Base-by-base conservation (phyloP, 2,329 filamentous ascomycete species). In the Aspergillus novoparasiticus region DNA sequence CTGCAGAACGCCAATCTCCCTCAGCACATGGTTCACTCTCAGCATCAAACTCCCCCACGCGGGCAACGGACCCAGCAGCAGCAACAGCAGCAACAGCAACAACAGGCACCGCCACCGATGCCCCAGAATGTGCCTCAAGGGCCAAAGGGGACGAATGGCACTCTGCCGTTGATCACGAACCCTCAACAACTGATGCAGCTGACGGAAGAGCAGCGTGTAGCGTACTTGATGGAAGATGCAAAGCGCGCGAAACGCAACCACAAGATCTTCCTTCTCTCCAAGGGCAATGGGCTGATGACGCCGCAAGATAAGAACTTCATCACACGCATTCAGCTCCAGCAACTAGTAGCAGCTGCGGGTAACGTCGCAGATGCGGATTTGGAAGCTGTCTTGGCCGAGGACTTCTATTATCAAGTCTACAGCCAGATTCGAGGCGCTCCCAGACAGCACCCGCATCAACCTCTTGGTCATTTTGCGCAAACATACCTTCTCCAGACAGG, bases 261-360 rank as follows among this genome's bases (percentile, higher is more conserved):
- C 82, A 99, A 99, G 83, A 98, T 99, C 66, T 94, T 94, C 81
- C 84, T 96, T 48, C 82, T 97, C 59, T 96, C 93, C 28, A 93
- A 93, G 80, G 93, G 96, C 72, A 99, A 99, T 73, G 95, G 95
- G 28, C 81, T 99, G 65, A 99, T 99, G 95, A 99, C 95, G 4
- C 95, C 95, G 0, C 94, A 98, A 75, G 95, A 99, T 80, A 99
- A 99, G 84, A 99, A 97, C 76, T 99, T 98, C 79, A 97, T 99
- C 69, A 98, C 95, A 6, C 89, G 95, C 21, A 99, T 99, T 68
- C 95, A 99, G 77, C 85, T 99, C 58, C 95, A 99, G 80, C 95
- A 99, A 76, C 86, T 99, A 41, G 92, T 99, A 59, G 89, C 94
- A 12, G 94, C 95, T 10, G 96, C 93, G 28, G 94, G 94, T 11